Evolutionary conservation across 2,329 filamentous ascomycete species (phyloP).

Genomic region (Aureobasidium leucospermi): DNA sequence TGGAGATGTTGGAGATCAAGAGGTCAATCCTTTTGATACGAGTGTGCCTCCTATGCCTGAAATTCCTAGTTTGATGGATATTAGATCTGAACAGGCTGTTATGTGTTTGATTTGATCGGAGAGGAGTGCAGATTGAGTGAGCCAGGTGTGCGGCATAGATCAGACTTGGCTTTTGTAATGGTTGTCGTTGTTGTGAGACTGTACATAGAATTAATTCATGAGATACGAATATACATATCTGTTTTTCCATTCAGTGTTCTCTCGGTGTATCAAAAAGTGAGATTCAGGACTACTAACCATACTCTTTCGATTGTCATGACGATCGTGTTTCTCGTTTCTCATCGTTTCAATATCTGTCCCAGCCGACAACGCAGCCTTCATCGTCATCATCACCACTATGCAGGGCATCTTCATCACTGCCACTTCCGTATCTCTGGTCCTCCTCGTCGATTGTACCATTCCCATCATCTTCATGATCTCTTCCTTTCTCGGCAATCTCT

Average conservation of each 20-base stretch:
- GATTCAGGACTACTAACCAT: no score
- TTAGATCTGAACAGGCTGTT: conserved; percentile 1
- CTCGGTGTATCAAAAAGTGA: no score
- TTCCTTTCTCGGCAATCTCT: not conserved
- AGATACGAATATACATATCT: not conserved
- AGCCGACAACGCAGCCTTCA: not conserved
- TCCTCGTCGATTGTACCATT: not conserved
- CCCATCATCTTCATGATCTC: not conserved
- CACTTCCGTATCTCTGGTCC: not conserved
- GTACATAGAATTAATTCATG: not conserved
- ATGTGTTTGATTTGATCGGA: not conserved
- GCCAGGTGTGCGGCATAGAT: not conserved
- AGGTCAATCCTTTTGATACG: conserved; percentile 32
- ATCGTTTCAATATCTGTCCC: not conserved
- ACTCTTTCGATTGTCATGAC: not conserved
- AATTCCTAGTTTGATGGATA: not conserved
- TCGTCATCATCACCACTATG: conserved; percentile 6
- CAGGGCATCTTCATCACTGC: not conserved
- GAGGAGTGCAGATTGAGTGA: not conserved
- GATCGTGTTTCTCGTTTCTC: not conserved
- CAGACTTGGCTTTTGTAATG: not conserved
- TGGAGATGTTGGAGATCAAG: conserved; percentile 20
- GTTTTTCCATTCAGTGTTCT: not conserved
- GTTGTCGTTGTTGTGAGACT: not conserved
- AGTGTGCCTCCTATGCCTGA: conserved; percentile 20